phyloP scores from a whole-genome alignment of 2,329 filamentous ascomycete genomes.

The Eurotiales sp. region DNA sequence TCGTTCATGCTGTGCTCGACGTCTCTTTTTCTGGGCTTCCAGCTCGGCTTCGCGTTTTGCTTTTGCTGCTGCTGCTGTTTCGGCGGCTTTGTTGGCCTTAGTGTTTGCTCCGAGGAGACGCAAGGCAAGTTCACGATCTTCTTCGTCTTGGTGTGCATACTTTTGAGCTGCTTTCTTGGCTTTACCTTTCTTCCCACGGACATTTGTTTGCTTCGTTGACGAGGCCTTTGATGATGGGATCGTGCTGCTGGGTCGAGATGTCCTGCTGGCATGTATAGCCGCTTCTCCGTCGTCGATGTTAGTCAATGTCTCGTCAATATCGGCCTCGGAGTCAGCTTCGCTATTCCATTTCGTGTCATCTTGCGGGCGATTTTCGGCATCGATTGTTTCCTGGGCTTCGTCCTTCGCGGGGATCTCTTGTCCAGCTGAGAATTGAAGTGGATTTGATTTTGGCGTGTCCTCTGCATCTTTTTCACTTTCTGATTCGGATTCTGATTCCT shows the following conservation, averaged over 20 bases:
- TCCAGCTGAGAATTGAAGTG: conserved; percentile 17
- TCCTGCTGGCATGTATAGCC: conserved; percentile 13
- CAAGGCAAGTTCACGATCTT: conserved; percentile 81
- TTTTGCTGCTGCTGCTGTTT: conserved; percentile 55
- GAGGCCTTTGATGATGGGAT: not conserved
- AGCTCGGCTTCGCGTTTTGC: conserved; percentile 67
- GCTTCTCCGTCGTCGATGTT: not conserved
- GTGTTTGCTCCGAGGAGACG: conserved; percentile 72
- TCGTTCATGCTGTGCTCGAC: conserved; percentile 73
- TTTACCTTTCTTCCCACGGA: conserved; percentile 73
- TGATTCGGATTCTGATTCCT: conserved; percentile 2
- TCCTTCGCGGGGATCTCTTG: not conserved
- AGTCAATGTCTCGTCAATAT: conserved; percentile 1
- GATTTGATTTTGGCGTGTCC: conserved; percentile 9
- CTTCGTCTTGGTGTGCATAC: conserved; percentile 92
- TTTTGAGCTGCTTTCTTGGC: conserved; percentile 84
- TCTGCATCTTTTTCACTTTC: conserved; percentile 12
- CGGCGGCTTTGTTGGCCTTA: conserved; percentile 61
- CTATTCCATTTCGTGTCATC: conserved; percentile 28
- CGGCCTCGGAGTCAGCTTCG: conserved; percentile 1
- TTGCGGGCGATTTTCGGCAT: conserved; percentile 12
- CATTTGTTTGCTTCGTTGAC: conserved; percentile 13
- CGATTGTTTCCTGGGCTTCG: not conserved
- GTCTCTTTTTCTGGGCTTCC: conserved; percentile 68
- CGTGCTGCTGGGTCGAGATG: not conserved